Percentiles rank a stretch among this genome's conserved stretches.
These are phyloP conservation scores for Penicillium chermesinum DNA, from an alignment of 495 filamentous ascomycete genomes.

Conservation along the genomic window DNA sequence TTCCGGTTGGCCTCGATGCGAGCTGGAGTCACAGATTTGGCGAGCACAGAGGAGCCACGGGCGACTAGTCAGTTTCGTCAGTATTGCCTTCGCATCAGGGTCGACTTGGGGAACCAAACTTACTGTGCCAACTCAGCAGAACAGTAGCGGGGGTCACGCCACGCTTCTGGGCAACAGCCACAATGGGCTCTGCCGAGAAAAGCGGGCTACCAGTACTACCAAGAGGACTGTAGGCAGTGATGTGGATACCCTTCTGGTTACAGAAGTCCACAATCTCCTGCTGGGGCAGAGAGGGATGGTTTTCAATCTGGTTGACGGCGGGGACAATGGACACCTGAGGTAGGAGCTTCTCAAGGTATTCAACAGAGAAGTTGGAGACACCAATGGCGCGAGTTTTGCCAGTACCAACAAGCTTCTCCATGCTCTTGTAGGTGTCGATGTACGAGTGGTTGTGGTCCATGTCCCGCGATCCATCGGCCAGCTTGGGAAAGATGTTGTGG, in stretches of 20 bases:
- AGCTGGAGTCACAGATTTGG: slow-evolving; percentile 72
- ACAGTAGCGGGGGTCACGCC: slow-evolving; percentile 57
- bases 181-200: slow-evolving; percentile 60
- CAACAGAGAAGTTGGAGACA: slow-evolving; percentile 74
- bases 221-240: slow-evolving; percentile 72
- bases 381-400: slow-evolving; percentile 75
- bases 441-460: slow-evolving; percentile 60
- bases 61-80: slow-evolving; percentile 55
- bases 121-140: slow-evolving; percentile 71
- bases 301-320: slow-evolving; percentile 91
- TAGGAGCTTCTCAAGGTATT: slow-evolving; percentile 69
- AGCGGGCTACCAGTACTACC: slow-evolving; percentile 75
- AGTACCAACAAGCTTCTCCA: slow-evolving; percentile 65
- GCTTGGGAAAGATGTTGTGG: slow-evolving; percentile 71
- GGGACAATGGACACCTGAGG: slow-evolving; percentile 60
- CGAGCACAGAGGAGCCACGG: slow-evolving; percentile 66
- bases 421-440: slow-evolving; percentile 70
- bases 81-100: too few species aligned
- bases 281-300: slow-evolving; percentile 73
- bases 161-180: slow-evolving; percentile 66
- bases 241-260: slow-evolving; percentile 64
- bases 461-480: slow-evolving; percentile 63
- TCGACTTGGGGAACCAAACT: slow-evolving; percentile 22
- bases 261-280: slow-evolving; percentile 79
- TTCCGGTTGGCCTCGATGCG: slow-evolving; percentile 68